A percentile compares a stretch with the other conserved stretches of the same genome.
These are phyloP conservation scores for Fusarium musae DNA, from an alignment of 2,329 filamentous ascomycete genomes.

Conservation along the genomic window DNA sequence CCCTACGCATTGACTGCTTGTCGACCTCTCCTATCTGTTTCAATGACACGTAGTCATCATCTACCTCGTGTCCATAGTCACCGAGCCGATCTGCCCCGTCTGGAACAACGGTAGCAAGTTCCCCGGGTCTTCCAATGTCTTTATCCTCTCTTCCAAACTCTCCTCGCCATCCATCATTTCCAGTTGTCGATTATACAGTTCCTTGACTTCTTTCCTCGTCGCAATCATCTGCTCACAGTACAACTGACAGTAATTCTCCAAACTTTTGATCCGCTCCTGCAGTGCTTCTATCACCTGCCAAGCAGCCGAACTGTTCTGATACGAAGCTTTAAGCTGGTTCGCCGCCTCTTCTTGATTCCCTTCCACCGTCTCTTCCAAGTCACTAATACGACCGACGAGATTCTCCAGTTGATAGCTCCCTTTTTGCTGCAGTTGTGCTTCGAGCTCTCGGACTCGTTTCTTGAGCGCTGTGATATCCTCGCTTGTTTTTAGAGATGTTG, in stretches of 20 bases:
- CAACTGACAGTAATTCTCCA: not conserved
- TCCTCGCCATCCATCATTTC: conserved; percentile 26
- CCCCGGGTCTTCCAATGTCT: not conserved
- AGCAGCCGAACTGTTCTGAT: conserved; percentile 20
- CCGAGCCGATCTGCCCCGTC: not conserved
- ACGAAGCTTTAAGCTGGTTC: not conserved
- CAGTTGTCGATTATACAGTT: conserved; percentile 13
- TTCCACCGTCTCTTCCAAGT: conserved; percentile 10
- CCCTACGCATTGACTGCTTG: not conserved
- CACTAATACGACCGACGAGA: not conserved
- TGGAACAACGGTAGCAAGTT: not conserved
- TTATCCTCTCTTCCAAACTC: conserved; percentile 16
- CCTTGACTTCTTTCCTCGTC: not conserved
- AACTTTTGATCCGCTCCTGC: conserved; percentile 2
- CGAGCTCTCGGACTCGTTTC: not conserved
- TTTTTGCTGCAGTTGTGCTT: not conserved
- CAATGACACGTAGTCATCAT: fast-evolving
- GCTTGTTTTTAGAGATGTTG: not conserved
- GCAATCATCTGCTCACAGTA: conserved; percentile 8
- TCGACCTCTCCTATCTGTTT: fast-evolving
- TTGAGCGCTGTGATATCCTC: conserved; percentile 3
- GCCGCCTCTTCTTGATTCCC: conserved; percentile 5
- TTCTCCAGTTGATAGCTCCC: conserved; percentile 13
- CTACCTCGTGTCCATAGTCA: conserved; percentile 13
- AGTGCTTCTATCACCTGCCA: conserved; percentile 14